Percentiles rank a stretch among this genome's conserved stretches.
Evolutionary conservation across 164 flowering plant species (phyloP).

Genomic region (Dillenia suffruticosa): DNA sequence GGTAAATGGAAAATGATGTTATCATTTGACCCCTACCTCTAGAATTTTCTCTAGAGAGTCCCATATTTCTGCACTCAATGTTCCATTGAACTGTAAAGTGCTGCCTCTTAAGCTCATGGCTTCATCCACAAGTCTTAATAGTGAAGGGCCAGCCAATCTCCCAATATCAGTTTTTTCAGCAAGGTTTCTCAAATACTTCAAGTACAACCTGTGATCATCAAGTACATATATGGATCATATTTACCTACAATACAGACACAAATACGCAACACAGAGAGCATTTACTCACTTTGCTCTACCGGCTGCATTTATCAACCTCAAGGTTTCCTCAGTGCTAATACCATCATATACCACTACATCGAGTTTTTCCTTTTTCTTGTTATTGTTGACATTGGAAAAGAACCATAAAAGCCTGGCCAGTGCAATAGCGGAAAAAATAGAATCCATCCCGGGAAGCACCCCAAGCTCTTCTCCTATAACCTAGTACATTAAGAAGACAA

Average conservation of each 20-base stretch:
- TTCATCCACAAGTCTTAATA: conserved; percentile 72
- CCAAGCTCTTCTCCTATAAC: conserved; percentile 98
- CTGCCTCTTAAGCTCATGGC: conserved; percentile 38
- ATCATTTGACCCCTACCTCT: conserved; percentile 37
- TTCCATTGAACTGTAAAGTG: conserved; percentile 36
- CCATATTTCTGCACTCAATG: conserved; percentile 73
- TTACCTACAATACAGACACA: conserved; percentile 1
- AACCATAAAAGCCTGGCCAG: conserved; percentile 51
- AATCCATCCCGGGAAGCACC: conserved; percentile 93
- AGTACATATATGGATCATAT: conserved; percentile 4
- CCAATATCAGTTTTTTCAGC: conserved; percentile 93
- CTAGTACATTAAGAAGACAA: conserved; percentile 30
- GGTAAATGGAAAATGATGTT: neutral
- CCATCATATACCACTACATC: conserved; percentile 85
- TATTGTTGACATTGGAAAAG: conserved; percentile 11
- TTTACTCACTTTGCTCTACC: conserved; percentile 59
- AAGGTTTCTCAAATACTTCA: conserved; percentile 66
- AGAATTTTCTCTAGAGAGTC: conserved; percentile 48
- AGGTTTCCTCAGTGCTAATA: conserved; percentile 66
- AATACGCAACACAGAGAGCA: conserved; percentile 7
- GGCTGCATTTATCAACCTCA: conserved; percentile 68
- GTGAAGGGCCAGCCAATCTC: conserved; percentile 76
- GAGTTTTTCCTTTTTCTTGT: conserved; percentile 25
- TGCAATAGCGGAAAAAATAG: conserved; percentile 55
- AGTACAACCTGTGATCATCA: conserved; percentile 52